Evolutionary conservation across 208 protist species (phyloP), one percentile per base, ranked within the genome.

Genomic region (Trypanosoma congolense): DNA sequence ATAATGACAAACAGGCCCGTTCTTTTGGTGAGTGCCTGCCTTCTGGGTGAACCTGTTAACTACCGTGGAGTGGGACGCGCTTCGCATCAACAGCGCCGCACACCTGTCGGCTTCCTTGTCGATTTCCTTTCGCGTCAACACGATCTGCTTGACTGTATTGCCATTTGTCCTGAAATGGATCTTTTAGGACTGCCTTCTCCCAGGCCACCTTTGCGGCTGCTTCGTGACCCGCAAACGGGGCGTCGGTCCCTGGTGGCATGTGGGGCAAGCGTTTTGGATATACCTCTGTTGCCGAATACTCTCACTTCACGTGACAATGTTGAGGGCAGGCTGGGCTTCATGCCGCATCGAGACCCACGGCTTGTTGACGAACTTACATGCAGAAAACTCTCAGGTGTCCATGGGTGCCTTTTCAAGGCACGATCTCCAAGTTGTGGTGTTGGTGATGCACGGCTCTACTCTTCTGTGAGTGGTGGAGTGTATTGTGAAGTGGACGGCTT

Each of bases 341-440:
- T n/a, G n/a, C n/a, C 2, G 16, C 30, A 9, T 25, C 28, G 50
- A 1, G 44, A 54, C 45, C 59, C 36, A 43, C 47, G 38, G 18
- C 36, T 53, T 0, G 54, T 18, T n/a, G 59, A 75, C 19, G 46
- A 53, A 38, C 31, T 61, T 0, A 41, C 70, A 35, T 10, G 24
- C 16, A 21, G 31, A 0, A 14, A 19, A 12, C 45, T 62, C 1
- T n/a, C 38, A 2, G 56, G 54, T 0, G 56, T 90, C 4, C 80
- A 93, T 52, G 87, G 78, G 0, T 76, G 77, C 43, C 14, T 93
- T 21, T 73, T 90, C 6, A 93, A 93, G 58, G 63, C 82, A 0
- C 70, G 69, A 42, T 93, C 87, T 16, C 87, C 87, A 4, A 89
- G 78, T 61, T 93, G 87, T 43, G 87, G 87, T 0, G 77, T 91